These are phyloP conservation scores for Eucalyptus dawsonii DNA, from an alignment of 345 rosid genomes.

Conservation along the genomic window DNA sequence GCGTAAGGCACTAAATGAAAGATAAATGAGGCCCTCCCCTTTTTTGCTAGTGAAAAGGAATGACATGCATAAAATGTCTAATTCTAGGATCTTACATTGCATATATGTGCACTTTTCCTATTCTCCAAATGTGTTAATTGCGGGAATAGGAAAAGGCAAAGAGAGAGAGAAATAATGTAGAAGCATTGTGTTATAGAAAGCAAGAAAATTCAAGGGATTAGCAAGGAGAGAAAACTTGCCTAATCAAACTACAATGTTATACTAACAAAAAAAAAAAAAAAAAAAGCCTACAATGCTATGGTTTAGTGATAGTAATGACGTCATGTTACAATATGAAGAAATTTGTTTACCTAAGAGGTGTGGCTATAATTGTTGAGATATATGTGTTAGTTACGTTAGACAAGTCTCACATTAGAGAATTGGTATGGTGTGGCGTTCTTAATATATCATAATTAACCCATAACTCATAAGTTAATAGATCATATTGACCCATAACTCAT, in stretches of 20 bases:
- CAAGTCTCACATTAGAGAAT: no score
- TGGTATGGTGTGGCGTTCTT: accelerated
- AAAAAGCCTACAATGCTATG: no score
- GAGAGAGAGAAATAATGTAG: not conserved
- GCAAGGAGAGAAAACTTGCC: not conserved
- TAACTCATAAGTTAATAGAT: no score
- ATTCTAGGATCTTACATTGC: not conserved
- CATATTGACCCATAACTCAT: no score
- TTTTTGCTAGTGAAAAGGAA: not conserved
- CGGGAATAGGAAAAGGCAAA: not conserved
- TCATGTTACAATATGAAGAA: not conserved
- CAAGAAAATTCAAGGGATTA: not conserved
- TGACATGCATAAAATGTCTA: not conserved
- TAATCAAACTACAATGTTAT: no score
- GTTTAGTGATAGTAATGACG: not conserved
- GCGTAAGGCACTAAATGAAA: not conserved
- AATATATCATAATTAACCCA: no score
- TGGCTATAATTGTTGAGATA: no score
- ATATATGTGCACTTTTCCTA: not conserved
- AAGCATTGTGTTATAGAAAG: not conserved
- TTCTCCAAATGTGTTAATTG: not conserved
- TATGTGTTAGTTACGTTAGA: accelerated
- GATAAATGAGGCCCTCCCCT: not conserved
- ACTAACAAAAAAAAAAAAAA: no score
- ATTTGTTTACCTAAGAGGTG: not conserved